These are phyloP conservation scores for Xylaria sp. DNA, from an alignment of 2,329 filamentous ascomycete genomes.

Conservation along the genomic window DNA sequence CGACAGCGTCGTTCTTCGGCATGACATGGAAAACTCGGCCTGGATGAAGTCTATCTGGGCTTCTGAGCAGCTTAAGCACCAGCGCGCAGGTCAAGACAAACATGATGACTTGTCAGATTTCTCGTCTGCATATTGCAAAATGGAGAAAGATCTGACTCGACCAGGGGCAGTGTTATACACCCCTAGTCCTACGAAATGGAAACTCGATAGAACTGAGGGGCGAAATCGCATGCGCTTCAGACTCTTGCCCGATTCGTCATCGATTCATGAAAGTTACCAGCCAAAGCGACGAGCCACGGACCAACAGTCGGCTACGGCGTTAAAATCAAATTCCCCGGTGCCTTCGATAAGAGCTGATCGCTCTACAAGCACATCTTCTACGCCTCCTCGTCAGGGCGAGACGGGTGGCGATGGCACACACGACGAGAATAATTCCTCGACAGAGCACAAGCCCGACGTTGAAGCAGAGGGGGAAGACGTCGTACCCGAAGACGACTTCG, in stretches of 20 bases:
- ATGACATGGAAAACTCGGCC: slow-evolving; percentile 85
- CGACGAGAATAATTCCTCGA: slow-evolving; percentile 36
- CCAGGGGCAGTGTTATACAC: slow-evolving; percentile 85
- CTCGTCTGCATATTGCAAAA: slow-evolving; percentile 77
- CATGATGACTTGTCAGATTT: slow-evolving; percentile 89
- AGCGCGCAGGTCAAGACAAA: slow-evolving; percentile 89
- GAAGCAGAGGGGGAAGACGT: slow-evolving; percentile 47
- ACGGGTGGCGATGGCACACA: slow-evolving; percentile 38
- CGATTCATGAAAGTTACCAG: slow-evolving; percentile 78
- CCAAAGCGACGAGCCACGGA: slow-evolving; percentile 78
- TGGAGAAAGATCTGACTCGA: slow-evolving; percentile 80
- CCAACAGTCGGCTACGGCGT: slow-evolving; percentile 50
- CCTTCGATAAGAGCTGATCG: slow-evolving; percentile 30
- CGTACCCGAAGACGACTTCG: slow-evolving; percentile 87
- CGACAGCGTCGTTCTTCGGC: slow-evolving; percentile 80
- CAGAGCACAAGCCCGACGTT: slow-evolving; percentile 45
- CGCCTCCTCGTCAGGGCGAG: slow-evolving; percentile 39
- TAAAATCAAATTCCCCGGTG: slow-evolving; percentile 49
- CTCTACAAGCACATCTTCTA: slow-evolving; percentile 39
- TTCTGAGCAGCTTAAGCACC: slow-evolving; percentile 91
- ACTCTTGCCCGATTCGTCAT: slow-evolving; percentile 80
- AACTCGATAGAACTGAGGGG: slow-evolving; percentile 93
- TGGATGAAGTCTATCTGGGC: slow-evolving; percentile 97
- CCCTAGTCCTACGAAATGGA: slow-evolving; percentile 77
- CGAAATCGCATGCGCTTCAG: slow-evolving; percentile 94